A percentile compares a stretch with the other conserved stretches of the same genome.
Conservation (phyloP, 371 early-diverging fungal species). For the Actinomortierella ambigua region DNA sequence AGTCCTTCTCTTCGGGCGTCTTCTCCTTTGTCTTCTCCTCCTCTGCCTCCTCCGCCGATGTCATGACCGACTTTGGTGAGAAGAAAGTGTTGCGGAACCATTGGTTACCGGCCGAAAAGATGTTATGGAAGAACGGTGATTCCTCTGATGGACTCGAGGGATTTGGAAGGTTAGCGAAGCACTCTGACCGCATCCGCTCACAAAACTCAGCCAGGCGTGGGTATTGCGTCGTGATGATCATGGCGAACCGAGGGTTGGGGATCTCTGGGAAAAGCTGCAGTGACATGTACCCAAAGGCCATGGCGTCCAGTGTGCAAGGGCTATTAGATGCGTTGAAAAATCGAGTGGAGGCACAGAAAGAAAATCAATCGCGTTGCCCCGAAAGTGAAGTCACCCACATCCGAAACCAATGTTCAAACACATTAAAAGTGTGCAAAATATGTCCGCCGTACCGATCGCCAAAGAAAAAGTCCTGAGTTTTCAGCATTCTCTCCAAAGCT, state of each 20-base stretch:
- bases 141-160: constrained; percentile 35
- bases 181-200: constrained; percentile 53
- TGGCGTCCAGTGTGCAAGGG: constrained; percentile 69
- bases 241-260: constrained; percentile 64
- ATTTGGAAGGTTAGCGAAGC: constrained; percentile 36
- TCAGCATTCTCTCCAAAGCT: constrained; percentile 60
- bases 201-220: constrained; percentile 64
- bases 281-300: constrained; percentile 73
- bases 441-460: constrained; percentile 52
- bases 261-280: constrained; percentile 67
- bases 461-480: constrained; percentile 69
- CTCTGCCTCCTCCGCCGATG: constrained; percentile 34
- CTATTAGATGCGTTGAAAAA: constrained; percentile 33
- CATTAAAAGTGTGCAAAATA: neutral
- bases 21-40: constrained; percentile 51
- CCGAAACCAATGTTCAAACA: too few species aligned
- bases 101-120: constrained; percentile 50
- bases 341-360: neutral
- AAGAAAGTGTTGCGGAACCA: constrained; percentile 51
- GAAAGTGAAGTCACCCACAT: too few species aligned
- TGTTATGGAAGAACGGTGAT: constrained; percentile 59
- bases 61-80: constrained; percentile 1
- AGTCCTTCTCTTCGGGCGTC: constrained; percentile 57
- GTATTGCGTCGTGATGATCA: constrained; percentile 60
- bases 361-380: neutral